Conservation (phyloP, 1,139 yeast species). For the Geotrichum carabidarum region DNA sequence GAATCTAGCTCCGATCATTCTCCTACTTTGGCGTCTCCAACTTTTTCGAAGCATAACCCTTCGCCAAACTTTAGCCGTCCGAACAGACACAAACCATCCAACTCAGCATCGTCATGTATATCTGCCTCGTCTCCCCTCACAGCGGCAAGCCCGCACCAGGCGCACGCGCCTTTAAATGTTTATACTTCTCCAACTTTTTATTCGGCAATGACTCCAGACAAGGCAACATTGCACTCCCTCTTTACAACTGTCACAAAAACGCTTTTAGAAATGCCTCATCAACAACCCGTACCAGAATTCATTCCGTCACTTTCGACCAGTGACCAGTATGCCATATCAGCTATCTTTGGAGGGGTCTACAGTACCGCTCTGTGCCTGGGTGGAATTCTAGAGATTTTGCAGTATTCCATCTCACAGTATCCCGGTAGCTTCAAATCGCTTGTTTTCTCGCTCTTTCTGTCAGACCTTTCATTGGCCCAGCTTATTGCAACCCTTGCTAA, state of each 20-base stretch:
- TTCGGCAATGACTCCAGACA: slow-evolving; percentile 6
- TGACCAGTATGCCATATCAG: slow-evolving; percentile 16
- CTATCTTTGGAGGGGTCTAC: slow-evolving; percentile 14
- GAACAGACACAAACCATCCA: background rate
- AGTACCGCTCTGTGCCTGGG: slow-evolving; percentile 12
- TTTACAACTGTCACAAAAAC: slow-evolving; percentile 14
- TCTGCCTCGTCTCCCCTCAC: background rate
- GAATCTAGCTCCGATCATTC: background rate
- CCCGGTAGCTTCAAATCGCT: slow-evolving; percentile 5
- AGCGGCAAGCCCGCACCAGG: background rate
- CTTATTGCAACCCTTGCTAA: background rate
- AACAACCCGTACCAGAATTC: slow-evolving; percentile 14
- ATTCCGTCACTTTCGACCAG: slow-evolving; percentile 5
- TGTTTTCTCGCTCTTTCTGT: slow-evolving; percentile 2
- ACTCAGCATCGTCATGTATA: background rate
- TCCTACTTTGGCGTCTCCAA: background rate
- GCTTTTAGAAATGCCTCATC: slow-evolving; percentile 5
- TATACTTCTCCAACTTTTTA: background rate
- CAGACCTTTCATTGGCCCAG: slow-evolving; percentile 4
- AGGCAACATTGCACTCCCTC: slow-evolving; percentile 7
- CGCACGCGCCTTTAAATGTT: background rate
- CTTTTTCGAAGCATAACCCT: background rate
- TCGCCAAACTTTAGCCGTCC: background rate
- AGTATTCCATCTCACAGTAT: slow-evolving; percentile 1
- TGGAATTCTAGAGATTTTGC: slow-evolving; percentile 12